Evolutionary conservation across 2,329 filamentous ascomycete species (phyloP).

Genomic region (Cladophialophora chaetospira): DNA sequence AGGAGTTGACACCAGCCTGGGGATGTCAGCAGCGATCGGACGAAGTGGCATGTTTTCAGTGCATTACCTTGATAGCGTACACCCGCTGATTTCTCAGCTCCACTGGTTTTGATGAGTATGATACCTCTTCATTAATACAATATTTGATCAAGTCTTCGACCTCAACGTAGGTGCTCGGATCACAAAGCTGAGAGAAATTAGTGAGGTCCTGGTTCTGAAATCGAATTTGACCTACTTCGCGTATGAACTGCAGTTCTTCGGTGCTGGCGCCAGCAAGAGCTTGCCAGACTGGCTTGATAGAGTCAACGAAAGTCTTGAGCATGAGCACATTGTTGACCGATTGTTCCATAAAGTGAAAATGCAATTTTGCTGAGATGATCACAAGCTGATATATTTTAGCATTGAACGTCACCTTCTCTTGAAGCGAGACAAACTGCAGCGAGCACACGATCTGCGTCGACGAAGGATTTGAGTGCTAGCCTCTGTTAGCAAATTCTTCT

Average conservation of each 20-base stretch:
- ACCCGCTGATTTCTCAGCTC: slow-evolving; percentile 87
- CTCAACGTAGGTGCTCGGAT: slow-evolving; percentile 60
- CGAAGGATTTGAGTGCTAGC: slow-evolving; percentile 69
- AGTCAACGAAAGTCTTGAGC: slow-evolving; percentile 77
- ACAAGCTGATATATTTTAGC: slow-evolving; percentile 62
- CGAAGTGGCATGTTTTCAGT: background rate
- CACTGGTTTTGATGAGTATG: slow-evolving; percentile 74
- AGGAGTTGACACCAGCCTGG: slow-evolving; percentile 75
- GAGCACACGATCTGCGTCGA: slow-evolving; percentile 78
- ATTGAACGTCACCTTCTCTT: background rate
- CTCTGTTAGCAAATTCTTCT: slow-evolving; percentile 19
- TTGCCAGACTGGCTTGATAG: slow-evolving; percentile 67
- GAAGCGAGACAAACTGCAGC: slow-evolving; percentile 60
- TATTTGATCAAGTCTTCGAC: slow-evolving; percentile 67
- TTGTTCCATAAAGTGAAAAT: slow-evolving; percentile 71
- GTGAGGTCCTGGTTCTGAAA: background rate
- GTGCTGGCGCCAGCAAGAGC: slow-evolving; percentile 67
- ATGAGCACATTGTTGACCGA: slow-evolving; percentile 84
- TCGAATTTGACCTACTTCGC: slow-evolving; percentile 49
- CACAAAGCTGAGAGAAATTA: slow-evolving; percentile 58
- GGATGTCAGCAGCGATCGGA: slow-evolving; percentile 8
- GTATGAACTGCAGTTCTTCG: slow-evolving; percentile 66
- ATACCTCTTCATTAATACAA: slow-evolving; percentile 78
- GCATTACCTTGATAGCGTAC: slow-evolving; percentile 75
- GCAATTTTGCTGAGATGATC: slow-evolving; percentile 67